These are phyloP conservation scores for Cucurbita pepo DNA, from an alignment of 306 rosid species.

Conservation along the genomic window DNA sequence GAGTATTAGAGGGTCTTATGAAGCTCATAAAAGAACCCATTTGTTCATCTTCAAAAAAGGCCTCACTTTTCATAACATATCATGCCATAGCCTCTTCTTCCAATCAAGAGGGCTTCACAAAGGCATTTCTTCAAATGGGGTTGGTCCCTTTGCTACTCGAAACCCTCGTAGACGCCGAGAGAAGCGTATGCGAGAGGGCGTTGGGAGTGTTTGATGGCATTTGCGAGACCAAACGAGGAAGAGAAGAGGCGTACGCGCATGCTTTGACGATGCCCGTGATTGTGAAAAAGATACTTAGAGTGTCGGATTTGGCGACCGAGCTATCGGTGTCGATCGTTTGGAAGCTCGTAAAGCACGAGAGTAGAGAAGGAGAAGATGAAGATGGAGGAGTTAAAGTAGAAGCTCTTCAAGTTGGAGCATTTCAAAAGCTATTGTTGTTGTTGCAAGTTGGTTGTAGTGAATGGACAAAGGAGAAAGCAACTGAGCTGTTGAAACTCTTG, in stretches of 20 bases:
- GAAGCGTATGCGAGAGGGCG: conserved; percentile 22
- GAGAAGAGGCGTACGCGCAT: conserved; percentile 9
- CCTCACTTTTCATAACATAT: conserved; percentile 17
- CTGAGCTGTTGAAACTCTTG: conserved; percentile 21
- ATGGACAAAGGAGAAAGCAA: conserved; percentile 23
- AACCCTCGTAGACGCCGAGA: conserved; percentile 15
- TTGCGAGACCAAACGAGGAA: conserved; percentile 13
- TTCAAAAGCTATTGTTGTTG: conserved; percentile 32
- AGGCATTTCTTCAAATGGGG: conserved; percentile 11
- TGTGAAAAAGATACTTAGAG: conserved; percentile 26
- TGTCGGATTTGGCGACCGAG: conserved; percentile 23
- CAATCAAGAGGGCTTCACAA: conserved; percentile 1
- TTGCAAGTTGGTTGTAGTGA: conserved; percentile 34
- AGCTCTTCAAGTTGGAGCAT: conserved; percentile 30
- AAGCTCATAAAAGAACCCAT: conserved; percentile 26
- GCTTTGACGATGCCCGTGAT: conserved; percentile 24
- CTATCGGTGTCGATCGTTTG: conserved; percentile 23
- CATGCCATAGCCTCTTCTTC: conserved; percentile 7
- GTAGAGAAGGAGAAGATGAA: background rate
- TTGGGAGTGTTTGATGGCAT: conserved; percentile 24
- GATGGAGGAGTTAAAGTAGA: conserved; percentile 8
- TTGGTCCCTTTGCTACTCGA: conserved; percentile 16
- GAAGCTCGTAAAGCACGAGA: conserved; percentile 20
- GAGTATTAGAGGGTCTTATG: conserved; percentile 19
- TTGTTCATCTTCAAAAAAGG: conserved; percentile 23